Percentiles rank a stretch among this genome's conserved stretches.
Conservation (phyloP, 2,329 filamentous ascomycete genomes). For the Ophiostoma himal-ulmi region DNA sequence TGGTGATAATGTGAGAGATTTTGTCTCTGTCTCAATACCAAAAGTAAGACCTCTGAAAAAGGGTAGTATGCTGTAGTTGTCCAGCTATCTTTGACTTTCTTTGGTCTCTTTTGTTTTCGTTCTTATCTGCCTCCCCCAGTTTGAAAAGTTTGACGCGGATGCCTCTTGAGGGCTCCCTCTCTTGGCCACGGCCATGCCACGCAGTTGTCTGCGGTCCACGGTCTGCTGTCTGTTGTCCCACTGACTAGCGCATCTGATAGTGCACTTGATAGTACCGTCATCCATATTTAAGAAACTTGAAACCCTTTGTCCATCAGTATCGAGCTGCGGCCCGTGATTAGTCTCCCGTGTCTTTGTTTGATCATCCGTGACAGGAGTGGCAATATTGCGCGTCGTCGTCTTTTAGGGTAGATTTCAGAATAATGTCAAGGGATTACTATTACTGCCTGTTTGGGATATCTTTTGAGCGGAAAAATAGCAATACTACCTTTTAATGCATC, state of each 20-base stretch:
- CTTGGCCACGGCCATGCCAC: not conserved
- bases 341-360: slow-evolving; percentile 4
- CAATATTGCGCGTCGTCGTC: not conserved
- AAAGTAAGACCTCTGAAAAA: too few species aligned
- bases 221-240: not conserved
- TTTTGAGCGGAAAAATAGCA: not conserved
- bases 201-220: too few species aligned
- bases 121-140: not conserved
- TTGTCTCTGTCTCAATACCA: too few species aligned
- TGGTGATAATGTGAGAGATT: too few species aligned
- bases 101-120: too few species aligned
- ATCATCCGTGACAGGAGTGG: not conserved
- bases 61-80: too few species aligned
- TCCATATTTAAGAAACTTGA: too few species aligned
- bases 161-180: not conserved
- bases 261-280: too few species aligned
- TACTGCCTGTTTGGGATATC: not conserved
- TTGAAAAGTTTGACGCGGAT: not conserved
- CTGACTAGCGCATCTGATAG: not conserved
- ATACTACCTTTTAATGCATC: not conserved
- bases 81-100: too few species aligned
- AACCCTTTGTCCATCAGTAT: not conserved
- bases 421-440: not conserved
- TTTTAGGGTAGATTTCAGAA: not conserved
- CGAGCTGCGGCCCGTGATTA: slow-evolving; percentile 7